These are phyloP conservation scores for Elaeis oleifera DNA, from an alignment of 202 grass and related monocot species.

Conservation along the genomic window DNA sequence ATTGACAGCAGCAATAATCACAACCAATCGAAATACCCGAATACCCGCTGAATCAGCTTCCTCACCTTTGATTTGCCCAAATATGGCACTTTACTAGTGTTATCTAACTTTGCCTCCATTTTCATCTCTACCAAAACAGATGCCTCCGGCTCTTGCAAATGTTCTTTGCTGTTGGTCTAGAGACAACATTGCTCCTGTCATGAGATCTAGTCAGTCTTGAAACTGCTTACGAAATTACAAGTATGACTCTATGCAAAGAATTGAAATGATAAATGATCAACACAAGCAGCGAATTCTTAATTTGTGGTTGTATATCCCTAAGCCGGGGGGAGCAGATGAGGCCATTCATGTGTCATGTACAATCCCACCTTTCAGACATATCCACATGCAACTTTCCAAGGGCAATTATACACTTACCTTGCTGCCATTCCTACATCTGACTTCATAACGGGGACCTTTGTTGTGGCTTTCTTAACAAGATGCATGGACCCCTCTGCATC, in stretches of 20 bases:
- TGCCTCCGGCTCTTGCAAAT: slow-evolving; percentile 41
- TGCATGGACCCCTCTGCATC: slow-evolving; percentile 96
- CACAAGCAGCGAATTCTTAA: not conserved
- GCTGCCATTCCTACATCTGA: slow-evolving; percentile 35
- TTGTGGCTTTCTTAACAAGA: slow-evolving; percentile 54
- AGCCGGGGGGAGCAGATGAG: not conserved
- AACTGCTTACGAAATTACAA: slow-evolving; percentile 3
- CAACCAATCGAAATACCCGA: slow-evolving; percentile 66
- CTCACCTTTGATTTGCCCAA: slow-evolving; percentile 43
- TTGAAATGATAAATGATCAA: not conserved
- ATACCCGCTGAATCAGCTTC: slow-evolving; percentile 54
- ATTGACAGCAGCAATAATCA: slow-evolving; percentile 67
- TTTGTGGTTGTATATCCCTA: not conserved
- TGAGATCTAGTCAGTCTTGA: not conserved
- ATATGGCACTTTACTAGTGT: slow-evolving; percentile 37
- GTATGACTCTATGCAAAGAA: not conserved
- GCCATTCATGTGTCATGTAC: not conserved
- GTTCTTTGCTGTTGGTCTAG: slow-evolving; percentile 63
- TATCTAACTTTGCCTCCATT: slow-evolving; percentile 34
- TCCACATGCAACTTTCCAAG: no score
- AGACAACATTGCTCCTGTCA: slow-evolving; percentile 61
- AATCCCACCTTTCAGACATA: no score
- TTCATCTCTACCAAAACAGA: slow-evolving; percentile 59
- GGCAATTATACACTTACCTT: slow-evolving; percentile 29
- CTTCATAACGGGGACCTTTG: slow-evolving; percentile 23